Evolutionary conservation across 352 stramenopile genomes (phyloP).

Genomic region (Aphanomyces cochlioides): DNA sequence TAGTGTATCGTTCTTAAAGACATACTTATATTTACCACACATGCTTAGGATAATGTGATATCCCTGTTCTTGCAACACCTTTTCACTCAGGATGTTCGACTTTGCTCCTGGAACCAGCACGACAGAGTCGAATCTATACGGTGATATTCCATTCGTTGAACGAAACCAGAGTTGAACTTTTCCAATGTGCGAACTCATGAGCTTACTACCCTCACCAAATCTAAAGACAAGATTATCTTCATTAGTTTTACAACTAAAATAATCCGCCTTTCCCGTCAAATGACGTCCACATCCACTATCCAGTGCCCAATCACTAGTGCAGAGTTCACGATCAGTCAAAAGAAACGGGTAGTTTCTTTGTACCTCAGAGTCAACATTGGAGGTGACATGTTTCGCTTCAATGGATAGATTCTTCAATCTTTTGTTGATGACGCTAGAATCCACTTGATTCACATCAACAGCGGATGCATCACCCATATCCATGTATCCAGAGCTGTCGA

Average conservation of each 20-base stretch:
- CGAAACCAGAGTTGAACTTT: background rate
- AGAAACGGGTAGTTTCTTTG: background rate
- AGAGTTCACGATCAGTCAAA: background rate
- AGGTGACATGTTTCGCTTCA: background rate
- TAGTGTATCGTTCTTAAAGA: background rate
- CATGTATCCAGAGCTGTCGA: too few species aligned
- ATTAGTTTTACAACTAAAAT: background rate
- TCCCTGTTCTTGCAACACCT: background rate
- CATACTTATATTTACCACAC: constrained; percentile 8
- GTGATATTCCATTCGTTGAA: background rate
- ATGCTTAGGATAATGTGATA: background rate
- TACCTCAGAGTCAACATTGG: background rate
- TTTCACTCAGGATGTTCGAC: constrained; percentile 7
- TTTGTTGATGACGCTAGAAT: too few species aligned
- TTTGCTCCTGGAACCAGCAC: background rate
- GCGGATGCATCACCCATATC: too few species aligned
- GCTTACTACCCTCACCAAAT: background rate
- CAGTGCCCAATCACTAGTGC: background rate
- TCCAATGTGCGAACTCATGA: constrained; percentile 5
- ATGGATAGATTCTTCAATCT: background rate
- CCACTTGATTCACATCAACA: too few species aligned
- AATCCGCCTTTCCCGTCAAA: background rate
- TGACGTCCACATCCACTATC: background rate
- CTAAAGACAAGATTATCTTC: constrained; percentile 3
- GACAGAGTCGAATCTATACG: background rate